Evolutionary conservation across 129 eudicot species (phyloP).

Genomic region (Oenanthe sinensis): DNA sequence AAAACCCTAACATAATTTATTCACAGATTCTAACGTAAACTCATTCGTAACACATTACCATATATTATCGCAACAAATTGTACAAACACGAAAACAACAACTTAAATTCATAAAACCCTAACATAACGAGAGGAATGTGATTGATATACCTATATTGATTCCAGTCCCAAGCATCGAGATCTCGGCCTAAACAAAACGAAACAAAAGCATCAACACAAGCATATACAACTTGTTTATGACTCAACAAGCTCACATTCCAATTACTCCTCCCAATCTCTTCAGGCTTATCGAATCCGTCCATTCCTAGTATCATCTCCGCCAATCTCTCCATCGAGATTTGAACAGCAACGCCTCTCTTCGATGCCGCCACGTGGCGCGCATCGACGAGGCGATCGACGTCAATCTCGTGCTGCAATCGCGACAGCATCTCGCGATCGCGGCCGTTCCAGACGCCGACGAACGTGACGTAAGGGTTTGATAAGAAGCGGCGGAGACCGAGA

Average conservation of each 20-base stretch:
- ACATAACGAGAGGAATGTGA: not conserved
- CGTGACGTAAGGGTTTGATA: not conserved
- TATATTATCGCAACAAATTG: not conserved
- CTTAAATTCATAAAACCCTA: not conserved
- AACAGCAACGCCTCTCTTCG: not conserved
- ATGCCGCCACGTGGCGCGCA: slow-evolving; percentile 8
- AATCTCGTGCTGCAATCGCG: not conserved
- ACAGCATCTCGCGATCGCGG: slow-evolving; percentile 3
- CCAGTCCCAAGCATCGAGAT: slow-evolving; percentile 17
- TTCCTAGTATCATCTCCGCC: not conserved
- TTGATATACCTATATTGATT: not conserved
- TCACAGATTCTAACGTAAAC: too few species aligned
- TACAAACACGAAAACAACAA: not conserved
- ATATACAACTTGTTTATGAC: slow-evolving; percentile 17
- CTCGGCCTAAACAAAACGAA: slow-evolving; percentile 14
- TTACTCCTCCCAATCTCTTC: slow-evolving; percentile 7
- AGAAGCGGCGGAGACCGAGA: slow-evolving; percentile 14
- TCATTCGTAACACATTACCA: not conserved
- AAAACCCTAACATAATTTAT: not conserved
- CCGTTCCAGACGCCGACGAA: slow-evolving; percentile 20
- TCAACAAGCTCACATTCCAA: slow-evolving; percentile 6
- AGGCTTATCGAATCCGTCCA: not conserved
- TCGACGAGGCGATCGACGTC: not conserved
- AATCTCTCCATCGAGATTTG: not conserved
- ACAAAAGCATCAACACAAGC: slow-evolving; percentile 21